phyloP scores from a whole-genome alignment of 768 basidiomycete genomes.

The Leccinum subgranulosum region DNA sequence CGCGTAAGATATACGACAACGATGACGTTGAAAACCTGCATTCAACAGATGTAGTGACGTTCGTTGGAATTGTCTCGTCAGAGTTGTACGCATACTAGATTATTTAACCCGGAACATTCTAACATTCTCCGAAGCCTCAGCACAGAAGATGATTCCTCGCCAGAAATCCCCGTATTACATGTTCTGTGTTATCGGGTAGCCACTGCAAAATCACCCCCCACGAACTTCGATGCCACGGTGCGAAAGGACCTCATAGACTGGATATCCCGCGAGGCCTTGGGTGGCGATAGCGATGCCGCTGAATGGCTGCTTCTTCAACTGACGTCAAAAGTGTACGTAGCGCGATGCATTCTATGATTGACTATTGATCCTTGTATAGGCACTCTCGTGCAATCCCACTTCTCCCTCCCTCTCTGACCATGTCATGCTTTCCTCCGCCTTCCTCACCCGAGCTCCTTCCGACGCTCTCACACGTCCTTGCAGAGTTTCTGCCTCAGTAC shows the following conservation, averaged over 20 bases:
- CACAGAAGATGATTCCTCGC: slow-evolving; percentile 35
- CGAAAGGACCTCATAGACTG: slow-evolving; percentile 62
- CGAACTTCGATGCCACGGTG: slow-evolving; percentile 21
- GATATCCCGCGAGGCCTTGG: slow-evolving; percentile 70
- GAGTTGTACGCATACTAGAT: slow-evolving; percentile 53
- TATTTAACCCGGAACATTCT: background rate
- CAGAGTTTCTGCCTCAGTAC: slow-evolving; percentile 56
- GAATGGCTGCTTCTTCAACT: slow-evolving; percentile 69
- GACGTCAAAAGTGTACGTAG: slow-evolving; percentile 61
- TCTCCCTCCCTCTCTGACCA: slow-evolving; percentile 60
- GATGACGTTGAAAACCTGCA: slow-evolving; percentile 44
- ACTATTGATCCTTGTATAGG: slow-evolving; percentile 34
- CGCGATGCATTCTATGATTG: background rate
- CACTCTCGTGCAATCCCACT: slow-evolving; percentile 66
- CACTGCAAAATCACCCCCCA: background rate
- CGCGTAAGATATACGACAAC: slow-evolving; percentile 55
- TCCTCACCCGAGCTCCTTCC: slow-evolving; percentile 34
- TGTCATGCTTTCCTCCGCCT: slow-evolving; percentile 60
- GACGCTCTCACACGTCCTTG: slow-evolving; percentile 51
- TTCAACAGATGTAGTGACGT: slow-evolving; percentile 60
- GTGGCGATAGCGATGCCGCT: slow-evolving; percentile 64
- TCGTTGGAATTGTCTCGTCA: slow-evolving; percentile 69
- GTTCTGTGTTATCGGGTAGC: slow-evolving; percentile 46
- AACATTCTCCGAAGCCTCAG: slow-evolving; percentile 34
- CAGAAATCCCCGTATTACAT: slow-evolving; percentile 62